These are phyloP conservation scores for Hamamelis virginiana DNA, from an alignment of 164 flowering plant genomes.

Conservation along the genomic window DNA sequence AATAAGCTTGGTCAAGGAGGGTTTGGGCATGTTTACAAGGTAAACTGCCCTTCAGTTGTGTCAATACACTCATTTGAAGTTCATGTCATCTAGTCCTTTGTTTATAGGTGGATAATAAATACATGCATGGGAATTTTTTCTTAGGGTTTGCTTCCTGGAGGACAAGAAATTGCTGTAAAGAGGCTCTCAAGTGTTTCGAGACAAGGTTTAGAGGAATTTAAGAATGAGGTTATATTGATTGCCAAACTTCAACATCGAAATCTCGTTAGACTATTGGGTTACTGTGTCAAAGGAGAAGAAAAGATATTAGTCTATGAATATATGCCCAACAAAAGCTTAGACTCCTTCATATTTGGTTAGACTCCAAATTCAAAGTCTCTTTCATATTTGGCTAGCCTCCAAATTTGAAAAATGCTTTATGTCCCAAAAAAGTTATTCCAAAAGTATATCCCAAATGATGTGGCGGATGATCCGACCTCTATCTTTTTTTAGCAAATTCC, in stretches of 20 bases:
- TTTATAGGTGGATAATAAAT: too few species aligned
- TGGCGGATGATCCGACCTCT: too few species aligned
- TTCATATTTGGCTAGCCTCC: too few species aligned
- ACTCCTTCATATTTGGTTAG: slow-evolving; percentile 42
- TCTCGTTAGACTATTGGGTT: slow-evolving; percentile 40
- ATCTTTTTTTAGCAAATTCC: too few species aligned
- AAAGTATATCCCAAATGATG: too few species aligned
- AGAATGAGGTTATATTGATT: slow-evolving; percentile 38
- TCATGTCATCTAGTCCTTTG: background rate
- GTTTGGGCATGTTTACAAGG: slow-evolving; percentile 54
- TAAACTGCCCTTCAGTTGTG: background rate
- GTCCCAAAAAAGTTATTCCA: too few species aligned
- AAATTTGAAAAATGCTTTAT: too few species aligned
- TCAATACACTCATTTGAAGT: background rate
- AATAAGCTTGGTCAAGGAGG: slow-evolving; percentile 55
- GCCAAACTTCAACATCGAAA: slow-evolving; percentile 43
- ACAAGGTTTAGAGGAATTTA: slow-evolving; percentile 44
- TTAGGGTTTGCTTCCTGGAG: slow-evolving; percentile 35
- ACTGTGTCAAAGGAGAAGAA: slow-evolving; percentile 33
- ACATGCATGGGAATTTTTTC: background rate
- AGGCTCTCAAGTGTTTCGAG: slow-evolving; percentile 41
- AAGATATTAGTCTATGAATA: slow-evolving; percentile 41
- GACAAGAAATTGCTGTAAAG: slow-evolving; percentile 38
- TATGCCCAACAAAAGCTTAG: slow-evolving; percentile 42
- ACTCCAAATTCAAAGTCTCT: too few species aligned